Conservation (phyloP, 2,329 filamentous ascomycete genomes). For the Xylariaceae sp. region DNA sequence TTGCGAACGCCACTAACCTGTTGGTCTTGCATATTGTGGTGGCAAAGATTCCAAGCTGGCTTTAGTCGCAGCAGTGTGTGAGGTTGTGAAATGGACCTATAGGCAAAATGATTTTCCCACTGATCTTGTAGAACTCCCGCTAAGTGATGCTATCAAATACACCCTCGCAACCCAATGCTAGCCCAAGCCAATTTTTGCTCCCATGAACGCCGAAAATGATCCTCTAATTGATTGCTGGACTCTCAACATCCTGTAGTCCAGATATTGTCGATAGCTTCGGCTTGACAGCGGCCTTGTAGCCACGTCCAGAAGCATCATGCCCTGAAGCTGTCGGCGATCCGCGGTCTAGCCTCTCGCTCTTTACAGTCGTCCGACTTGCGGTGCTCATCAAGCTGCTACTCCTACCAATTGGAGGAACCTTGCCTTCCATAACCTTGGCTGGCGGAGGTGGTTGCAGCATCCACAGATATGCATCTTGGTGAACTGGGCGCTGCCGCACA, state of each 20-base stretch:
- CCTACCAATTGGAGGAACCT: constrained; percentile 64
- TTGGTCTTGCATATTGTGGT: no score
- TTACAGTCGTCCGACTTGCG: constrained; percentile 42
- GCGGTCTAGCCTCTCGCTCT: constrained; percentile 27
- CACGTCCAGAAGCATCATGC: neutral
- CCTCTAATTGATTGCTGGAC: neutral
- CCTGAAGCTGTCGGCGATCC: neutral
- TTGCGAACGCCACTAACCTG: no score
- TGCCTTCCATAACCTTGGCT: constrained; percentile 87
- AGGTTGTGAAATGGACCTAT: no score
- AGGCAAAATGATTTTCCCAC: no score
- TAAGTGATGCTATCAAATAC: no score
- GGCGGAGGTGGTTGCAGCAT: constrained; percentile 92
- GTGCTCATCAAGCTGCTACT: constrained; percentile 56
- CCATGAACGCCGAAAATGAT: neutral
- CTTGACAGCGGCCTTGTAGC: neutral
- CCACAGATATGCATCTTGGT: constrained; percentile 72
- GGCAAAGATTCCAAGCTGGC: no score
- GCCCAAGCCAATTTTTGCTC: no score
- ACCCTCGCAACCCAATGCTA: no score
- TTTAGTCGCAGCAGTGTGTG: no score
- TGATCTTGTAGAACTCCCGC: no score
- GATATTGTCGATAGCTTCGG: neutral
- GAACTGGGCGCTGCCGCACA: constrained; percentile 68
- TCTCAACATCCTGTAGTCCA: neutral